These are phyloP conservation scores for Oryza meyeriana DNA, from an alignment of 176 grass and related monocot genomes.

Conservation along the genomic window DNA sequence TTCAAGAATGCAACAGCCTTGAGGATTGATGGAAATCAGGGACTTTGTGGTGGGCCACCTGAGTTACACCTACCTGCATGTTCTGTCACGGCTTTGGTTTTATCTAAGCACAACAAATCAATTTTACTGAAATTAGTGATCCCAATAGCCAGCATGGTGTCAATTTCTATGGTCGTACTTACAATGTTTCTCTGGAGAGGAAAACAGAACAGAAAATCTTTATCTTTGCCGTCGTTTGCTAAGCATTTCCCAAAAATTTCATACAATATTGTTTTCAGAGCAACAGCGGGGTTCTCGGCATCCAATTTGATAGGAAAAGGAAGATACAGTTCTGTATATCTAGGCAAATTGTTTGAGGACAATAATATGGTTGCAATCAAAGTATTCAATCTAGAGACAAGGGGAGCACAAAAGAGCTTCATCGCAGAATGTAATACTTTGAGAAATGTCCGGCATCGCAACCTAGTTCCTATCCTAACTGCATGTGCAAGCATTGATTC, in stretches of 20 bases:
- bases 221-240: not conserved
- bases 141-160: not conserved
- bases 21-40: slow-evolving; percentile 4
- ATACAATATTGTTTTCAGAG: not conserved
- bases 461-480: slow-evolving; percentile 4
- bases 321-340: slow-evolving; percentile 20
- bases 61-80: not conserved
- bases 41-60: slow-evolving; percentile 6
- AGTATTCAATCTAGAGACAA: slow-evolving; percentile 20
- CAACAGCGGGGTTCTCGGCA: slow-evolving; percentile 16
- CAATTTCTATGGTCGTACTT: not conserved
- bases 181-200: not conserved
- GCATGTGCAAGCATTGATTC: not conserved
- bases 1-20: slow-evolving; percentile 12
- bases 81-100: not conserved
- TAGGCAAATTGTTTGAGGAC: not conserved
- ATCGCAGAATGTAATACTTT: slow-evolving; percentile 9
- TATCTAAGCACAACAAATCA: too few relatives aligned
- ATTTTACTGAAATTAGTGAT: too few relatives aligned
- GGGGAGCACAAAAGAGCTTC: slow-evolving; percentile 22
- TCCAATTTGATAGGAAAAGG: slow-evolving; percentile 14
- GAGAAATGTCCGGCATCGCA: slow-evolving; percentile 10
- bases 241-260: not conserved
- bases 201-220: not conserved
- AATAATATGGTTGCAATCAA: not conserved